These are phyloP conservation scores for Pouteria glomerata DNA, from an alignment of 148 eudicot genomes.

Conservation along the genomic window DNA sequence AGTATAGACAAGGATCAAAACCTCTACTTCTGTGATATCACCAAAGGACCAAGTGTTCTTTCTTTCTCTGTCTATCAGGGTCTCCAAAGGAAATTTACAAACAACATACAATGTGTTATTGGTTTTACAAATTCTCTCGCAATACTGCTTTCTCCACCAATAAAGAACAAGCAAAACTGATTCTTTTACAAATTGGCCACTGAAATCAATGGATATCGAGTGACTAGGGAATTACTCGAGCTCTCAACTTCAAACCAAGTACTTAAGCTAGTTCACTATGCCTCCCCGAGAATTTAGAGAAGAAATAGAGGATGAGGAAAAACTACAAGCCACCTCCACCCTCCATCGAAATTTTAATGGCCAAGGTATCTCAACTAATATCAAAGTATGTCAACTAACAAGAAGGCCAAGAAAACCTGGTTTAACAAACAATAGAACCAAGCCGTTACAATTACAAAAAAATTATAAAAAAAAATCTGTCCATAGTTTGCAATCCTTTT, in stretches of 20 bases:
- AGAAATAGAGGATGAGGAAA: neutral
- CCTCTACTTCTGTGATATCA: neutral
- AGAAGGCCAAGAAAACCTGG: neutral
- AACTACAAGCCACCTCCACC: conserved; percentile 1
- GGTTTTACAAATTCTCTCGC: neutral
- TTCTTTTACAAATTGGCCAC: neutral
- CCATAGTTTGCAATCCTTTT: neutral
- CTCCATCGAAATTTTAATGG: neutral
- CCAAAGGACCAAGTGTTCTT: neutral
- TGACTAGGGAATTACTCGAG: too few species aligned
- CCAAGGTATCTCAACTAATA: neutral
- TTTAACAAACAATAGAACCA: too few species aligned
- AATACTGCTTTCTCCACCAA: neutral
- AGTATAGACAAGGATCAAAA: neutral
- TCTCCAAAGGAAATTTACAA: neutral
- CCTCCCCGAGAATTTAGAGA: neutral
- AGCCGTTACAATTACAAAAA: too few species aligned
- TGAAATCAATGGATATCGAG: neutral
- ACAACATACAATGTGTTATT: neutral
- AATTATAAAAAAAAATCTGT: too few species aligned
- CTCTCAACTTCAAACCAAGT: too few species aligned
- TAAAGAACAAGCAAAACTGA: neutral
- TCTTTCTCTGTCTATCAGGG: neutral
- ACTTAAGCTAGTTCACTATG: neutral
- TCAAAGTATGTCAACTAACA: too few species aligned